Conservation (phyloP, 768 basidiomycete species). For the Fibroporia radiculosa region DNA sequence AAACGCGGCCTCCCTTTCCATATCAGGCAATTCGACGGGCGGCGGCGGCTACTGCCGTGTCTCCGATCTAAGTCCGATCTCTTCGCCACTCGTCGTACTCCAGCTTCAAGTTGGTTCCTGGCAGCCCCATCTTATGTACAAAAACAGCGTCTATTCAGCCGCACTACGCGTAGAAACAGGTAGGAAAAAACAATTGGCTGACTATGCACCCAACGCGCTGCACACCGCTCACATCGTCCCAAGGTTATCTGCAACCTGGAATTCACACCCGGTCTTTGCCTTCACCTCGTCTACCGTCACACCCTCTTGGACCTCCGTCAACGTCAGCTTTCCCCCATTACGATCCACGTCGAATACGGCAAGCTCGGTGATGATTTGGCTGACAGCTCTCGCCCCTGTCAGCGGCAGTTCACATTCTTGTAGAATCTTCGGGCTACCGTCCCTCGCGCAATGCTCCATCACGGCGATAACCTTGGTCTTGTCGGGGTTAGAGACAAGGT, state of each 20-base stretch:
- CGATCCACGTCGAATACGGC: slow-evolving; percentile 88
- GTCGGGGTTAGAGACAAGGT: slow-evolving; percentile 93
- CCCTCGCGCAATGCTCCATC: slow-evolving; percentile 87
- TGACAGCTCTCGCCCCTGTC: slow-evolving; percentile 83
- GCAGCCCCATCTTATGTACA: too few relatives aligned
- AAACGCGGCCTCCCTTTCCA: too few relatives aligned
- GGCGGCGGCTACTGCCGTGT: too few relatives aligned
- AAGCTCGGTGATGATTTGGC: slow-evolving; percentile 89
- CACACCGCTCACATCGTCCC: slow-evolving; percentile 15
- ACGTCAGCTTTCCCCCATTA: slow-evolving; percentile 55
- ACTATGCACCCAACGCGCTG: background rate
- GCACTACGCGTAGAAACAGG: too few relatives aligned
- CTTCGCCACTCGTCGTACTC: too few relatives aligned
- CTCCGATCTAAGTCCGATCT: too few relatives aligned
- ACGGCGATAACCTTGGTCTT: slow-evolving; percentile 87
- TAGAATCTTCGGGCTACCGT: slow-evolving; percentile 85
- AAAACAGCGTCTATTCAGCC: too few relatives aligned
- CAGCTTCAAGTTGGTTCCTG: too few relatives aligned
- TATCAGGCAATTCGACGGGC: too few relatives aligned
- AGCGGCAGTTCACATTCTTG: slow-evolving; percentile 75
- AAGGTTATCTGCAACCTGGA: slow-evolving; percentile 45
- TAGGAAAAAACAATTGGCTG: too few relatives aligned
- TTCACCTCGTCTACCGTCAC: slow-evolving; percentile 76
- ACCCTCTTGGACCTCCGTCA: slow-evolving; percentile 82
- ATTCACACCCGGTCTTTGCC: slow-evolving; percentile 82